These are phyloP conservation scores for Epichloe typhina DNA, from an alignment of 2,329 filamentous ascomycete genomes.

Conservation along the genomic window DNA sequence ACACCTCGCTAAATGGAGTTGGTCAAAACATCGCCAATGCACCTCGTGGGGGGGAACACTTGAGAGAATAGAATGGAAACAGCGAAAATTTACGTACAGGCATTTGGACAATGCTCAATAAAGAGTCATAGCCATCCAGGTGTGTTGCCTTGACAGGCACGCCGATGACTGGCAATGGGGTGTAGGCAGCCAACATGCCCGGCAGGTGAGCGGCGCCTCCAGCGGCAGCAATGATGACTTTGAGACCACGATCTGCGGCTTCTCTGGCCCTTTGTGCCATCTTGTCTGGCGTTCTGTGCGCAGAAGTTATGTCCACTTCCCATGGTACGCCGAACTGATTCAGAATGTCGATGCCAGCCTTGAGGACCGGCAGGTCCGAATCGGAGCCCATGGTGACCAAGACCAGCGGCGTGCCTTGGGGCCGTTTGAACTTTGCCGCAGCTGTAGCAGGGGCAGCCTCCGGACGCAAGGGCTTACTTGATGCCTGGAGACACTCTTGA, in stretches of 20 bases:
- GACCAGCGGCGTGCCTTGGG: conserved; percentile 39
- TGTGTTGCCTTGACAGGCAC: conserved; percentile 64
- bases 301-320: conserved; percentile 64
- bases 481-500: conserved; percentile 34
- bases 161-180: conserved; percentile 61
- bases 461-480: conserved; percentile 19
- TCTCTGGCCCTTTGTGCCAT: conserved; percentile 56
- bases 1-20: conserved; percentile 37
- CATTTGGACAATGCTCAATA: conserved; percentile 68
- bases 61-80: not conserved
- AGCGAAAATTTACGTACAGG: conserved; percentile 32
- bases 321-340: conserved; percentile 59
- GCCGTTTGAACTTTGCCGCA: not conserved
- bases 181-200: conserved; percentile 63
- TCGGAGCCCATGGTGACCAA: conserved; percentile 77
- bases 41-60: not conserved
- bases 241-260: conserved; percentile 52
- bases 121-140: conserved; percentile 57
- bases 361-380: conserved; percentile 58
- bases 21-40: conserved; percentile 14
- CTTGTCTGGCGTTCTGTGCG: conserved; percentile 58
- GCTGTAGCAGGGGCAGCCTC: conserved; percentile 2
- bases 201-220: conserved; percentile 62
- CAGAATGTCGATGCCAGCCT: conserved; percentile 52
- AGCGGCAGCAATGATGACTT: conserved; percentile 63